Conservation (phyloP, 2,329 filamentous ascomycete genomes). For the Claviceps pazoutovae region DNA sequence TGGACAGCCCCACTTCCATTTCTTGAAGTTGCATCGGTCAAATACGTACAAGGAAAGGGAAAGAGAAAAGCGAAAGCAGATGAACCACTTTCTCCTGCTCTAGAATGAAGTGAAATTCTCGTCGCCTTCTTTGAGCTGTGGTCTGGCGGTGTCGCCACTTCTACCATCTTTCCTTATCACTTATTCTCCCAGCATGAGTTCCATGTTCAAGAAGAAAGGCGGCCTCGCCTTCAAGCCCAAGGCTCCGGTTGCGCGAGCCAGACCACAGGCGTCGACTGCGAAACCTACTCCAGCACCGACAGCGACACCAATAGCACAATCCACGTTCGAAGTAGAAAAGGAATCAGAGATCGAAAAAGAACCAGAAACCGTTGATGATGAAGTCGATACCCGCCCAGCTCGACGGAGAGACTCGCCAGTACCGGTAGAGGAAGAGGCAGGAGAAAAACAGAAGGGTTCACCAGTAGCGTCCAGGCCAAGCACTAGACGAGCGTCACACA, state of each 20-base stretch:
- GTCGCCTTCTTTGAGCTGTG: background rate
- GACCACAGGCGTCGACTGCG: conserved; percentile 4
- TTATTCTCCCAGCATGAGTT: conserved; percentile 36
- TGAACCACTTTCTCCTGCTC: background rate
- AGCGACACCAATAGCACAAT: conserved; percentile 1
- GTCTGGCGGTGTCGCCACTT: background rate
- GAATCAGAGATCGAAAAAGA: background rate
- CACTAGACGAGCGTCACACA: conserved; percentile 3
- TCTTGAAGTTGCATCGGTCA: background rate
- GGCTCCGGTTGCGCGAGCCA: conserved; percentile 37
- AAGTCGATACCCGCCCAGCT: background rate
- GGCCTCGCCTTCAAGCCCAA: conserved; percentile 57
- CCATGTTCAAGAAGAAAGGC: conserved; percentile 54
- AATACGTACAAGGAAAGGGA: background rate
- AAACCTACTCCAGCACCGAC: conserved; percentile 2
- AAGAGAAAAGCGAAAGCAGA: background rate
- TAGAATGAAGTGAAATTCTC: background rate
- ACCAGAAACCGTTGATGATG: background rate
- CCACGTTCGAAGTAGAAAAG: conserved; percentile 2
- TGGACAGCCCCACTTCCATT: conserved; percentile 3
- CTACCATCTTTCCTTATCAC: background rate
- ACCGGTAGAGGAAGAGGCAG: background rate
- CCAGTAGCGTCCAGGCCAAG: background rate
- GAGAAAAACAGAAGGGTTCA: background rate
- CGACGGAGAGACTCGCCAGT: background rate